Conservation (phyloP, 352 stramenopile species). For the Phytophthora pini region DNA sequence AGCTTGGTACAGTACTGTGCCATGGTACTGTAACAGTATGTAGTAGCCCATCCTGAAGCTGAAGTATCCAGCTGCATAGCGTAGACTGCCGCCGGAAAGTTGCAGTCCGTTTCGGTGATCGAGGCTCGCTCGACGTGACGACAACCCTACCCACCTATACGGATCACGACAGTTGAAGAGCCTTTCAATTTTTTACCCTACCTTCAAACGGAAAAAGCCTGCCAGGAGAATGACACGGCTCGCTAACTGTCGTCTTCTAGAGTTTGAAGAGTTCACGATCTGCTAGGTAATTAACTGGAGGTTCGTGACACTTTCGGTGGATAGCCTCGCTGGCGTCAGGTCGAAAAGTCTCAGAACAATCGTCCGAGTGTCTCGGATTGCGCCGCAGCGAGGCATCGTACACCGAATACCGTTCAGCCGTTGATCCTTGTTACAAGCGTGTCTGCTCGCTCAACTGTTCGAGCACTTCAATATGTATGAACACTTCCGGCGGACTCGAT, state of each 20-base stretch:
- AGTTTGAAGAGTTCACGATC: conserved; percentile 5
- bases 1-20: no score
- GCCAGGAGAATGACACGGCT: conserved; percentile 1
- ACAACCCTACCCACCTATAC: conserved; percentile 18
- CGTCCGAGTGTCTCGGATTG: conserved; percentile 4
- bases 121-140: conserved; percentile 10
- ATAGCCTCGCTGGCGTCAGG: conserved; percentile 36
- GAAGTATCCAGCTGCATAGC: conserved; percentile 27
- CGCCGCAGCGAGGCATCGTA: conserved; percentile 2
- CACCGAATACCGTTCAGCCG: conserved; percentile 13
- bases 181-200: no score
- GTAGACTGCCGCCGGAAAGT: conserved; percentile 3
- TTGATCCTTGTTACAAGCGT: conserved; percentile 17
- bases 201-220: no score
- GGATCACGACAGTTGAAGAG: conserved; percentile 13
- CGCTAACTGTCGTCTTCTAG: conserved; percentile 7
- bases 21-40: no score
- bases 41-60: conserved; percentile 13
- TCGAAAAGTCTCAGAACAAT: conserved; percentile 20
- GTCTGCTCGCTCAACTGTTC: conserved; percentile 3
- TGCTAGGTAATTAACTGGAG: background rate
- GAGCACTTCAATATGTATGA: conserved; percentile 9
- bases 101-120: conserved; percentile 28
- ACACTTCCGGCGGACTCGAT: no score
- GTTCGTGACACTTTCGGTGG: conserved; percentile 28